Percentiles rank a stretch among this genome's conserved stretches.
Conservation (phyloP, 2,329 filamentous ascomycete genomes). For the Rugonectria rugulosa region DNA sequence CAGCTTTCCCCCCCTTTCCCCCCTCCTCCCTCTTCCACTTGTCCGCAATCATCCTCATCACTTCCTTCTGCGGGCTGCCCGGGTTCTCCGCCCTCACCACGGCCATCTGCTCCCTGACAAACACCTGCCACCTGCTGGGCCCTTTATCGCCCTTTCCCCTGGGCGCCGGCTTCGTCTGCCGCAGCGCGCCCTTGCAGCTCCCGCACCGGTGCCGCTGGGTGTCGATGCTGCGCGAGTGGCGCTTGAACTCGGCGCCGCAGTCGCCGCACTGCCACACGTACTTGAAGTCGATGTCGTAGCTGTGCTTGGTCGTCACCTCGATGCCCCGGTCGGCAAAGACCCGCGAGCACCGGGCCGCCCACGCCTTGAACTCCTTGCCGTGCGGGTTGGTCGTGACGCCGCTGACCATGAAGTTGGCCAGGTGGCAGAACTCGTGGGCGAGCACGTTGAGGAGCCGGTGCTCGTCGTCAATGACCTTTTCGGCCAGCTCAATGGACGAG, state of each 20-base stretch:
- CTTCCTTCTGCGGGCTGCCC: slow-evolving; percentile 67
- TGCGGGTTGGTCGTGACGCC: slow-evolving; percentile 80
- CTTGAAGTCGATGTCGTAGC: slow-evolving; percentile 90
- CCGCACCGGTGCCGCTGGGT: slow-evolving; percentile 76
- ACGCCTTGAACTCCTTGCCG: slow-evolving; percentile 82
- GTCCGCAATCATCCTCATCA: slow-evolving; percentile 73
- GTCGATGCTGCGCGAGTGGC: slow-evolving; percentile 88
- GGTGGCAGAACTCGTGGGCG: slow-evolving; percentile 96
- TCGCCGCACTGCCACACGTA: slow-evolving; percentile 82
- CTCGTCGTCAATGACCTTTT: slow-evolving; percentile 84
- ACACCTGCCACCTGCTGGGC: slow-evolving; percentile 56
- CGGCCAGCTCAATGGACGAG: slow-evolving; percentile 85
- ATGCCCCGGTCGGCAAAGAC: slow-evolving; percentile 70
- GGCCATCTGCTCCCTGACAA: slow-evolving; percentile 74
- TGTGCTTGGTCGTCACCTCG: slow-evolving; percentile 87
- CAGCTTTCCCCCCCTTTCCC: slow-evolving; percentile 21
- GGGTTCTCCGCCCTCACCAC: slow-evolving; percentile 64
- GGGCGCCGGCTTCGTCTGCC: slow-evolving; percentile 83
- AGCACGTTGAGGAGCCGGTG: slow-evolving; percentile 84
- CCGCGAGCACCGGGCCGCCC: slow-evolving; percentile 64
- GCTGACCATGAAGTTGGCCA: slow-evolving; percentile 89
- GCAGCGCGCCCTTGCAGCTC: slow-evolving; percentile 72
- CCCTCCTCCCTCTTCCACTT: slow-evolving; percentile 64
- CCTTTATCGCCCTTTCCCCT: slow-evolving; percentile 25
- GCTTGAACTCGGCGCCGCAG: slow-evolving; percentile 77